Evolutionary conservation across 192 early-diverging fungal species (phyloP), one percentile per base, ranked within the genome.

Genomic region (Coemansia aciculifera): DNA sequence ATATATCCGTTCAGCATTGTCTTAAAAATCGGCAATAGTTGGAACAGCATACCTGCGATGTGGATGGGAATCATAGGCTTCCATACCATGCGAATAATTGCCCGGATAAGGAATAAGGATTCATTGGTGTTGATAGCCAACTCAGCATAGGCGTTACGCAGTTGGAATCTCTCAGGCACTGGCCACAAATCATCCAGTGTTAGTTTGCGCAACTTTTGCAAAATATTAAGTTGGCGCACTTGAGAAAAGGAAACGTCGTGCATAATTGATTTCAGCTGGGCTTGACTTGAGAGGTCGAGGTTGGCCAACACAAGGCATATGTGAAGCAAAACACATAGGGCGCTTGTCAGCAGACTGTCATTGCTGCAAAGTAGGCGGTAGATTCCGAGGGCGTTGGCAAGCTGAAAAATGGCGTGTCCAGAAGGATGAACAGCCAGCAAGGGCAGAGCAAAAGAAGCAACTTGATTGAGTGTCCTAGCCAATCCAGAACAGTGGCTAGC

Each of bases 81-180:
- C 78, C 78, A 80, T 3, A 72, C 46, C 73, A 80, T 75, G 7
- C 78, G 72, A 1, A 52, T 21, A 44, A 80, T 62, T 15, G 73
- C 78, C 3, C 73, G 69, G 17, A 80, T 40, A 43, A 80, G 43
- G 32, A 80, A 80, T 27, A 80, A 34, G 1, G 72, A 34, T 59
- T 80, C 73, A 5, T 66, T 46, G 13, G 62, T 24, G 32, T 80
- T 57, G 36, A 72, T 72, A 7, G 40, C n/a, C 29, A 80, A 63
- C 21, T 80, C 69, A 52, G 59, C 38, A 21, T 64, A 31, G 7
- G 67, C 59, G 19, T 44, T 42, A 10, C 38, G 34, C 6, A 80
- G 32, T 3, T 52, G 66, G 34, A 62, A 62, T 23, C 63, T 62
- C 23, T 80, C 63, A 1, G 78, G 73, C 2, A 80, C 62, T 27